Evolutionary conservation across 345 rosid species (phyloP), one percentile per base, ranked within the genome.

Genomic region (Stellera chamaejasme): DNA sequence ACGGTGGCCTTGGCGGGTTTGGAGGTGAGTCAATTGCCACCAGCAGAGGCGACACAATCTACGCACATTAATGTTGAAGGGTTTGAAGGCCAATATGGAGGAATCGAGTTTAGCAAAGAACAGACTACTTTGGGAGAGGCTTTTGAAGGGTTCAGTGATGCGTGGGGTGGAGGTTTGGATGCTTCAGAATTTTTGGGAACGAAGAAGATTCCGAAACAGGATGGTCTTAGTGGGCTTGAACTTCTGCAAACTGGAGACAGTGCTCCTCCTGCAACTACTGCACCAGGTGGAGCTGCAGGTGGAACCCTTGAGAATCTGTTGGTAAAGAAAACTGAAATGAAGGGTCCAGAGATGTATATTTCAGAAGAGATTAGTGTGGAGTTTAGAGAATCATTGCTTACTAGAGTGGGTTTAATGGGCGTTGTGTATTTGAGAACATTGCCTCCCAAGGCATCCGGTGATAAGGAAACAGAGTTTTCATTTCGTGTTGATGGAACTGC

Each of bases 91-190:
- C 75, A 93, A 41, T 89, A 93, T 45, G 97, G 99, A 58, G 99
- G 99, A 42, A 89, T 93, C 61, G 97, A 85, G 76, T 93, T 93
- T 55, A 85, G 84, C 28, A 79, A 71, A 32, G 99, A 93, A 55
- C 92, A 89, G 74, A 80, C 97, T 66, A 79, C 99, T 2, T 65
- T 93, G 62, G 96, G 87, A 41, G 99, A 93, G 55, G 86, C 97
- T 43, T 93, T 93, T 65, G 97, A 89, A 68, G 77, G 87, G 49
- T 84, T 93, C 65, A 67, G 77, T 62, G 95, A 89, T 55, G 99
- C 99, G 19, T 89, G 95, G 92, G 99, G 99, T 63, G 99, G 97
- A 45, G 99, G 96, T 43, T 76, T 93, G 77, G 99, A 93, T 75
- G 88, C 96, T 1, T 93, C 99, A 0, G 97, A 89, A 75, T 93